Evolutionary conservation across 108 stramenopile species (phyloP), one percentile per base, ranked within the genome.

Genomic region (Pseudonitzschia multistriata): DNA sequence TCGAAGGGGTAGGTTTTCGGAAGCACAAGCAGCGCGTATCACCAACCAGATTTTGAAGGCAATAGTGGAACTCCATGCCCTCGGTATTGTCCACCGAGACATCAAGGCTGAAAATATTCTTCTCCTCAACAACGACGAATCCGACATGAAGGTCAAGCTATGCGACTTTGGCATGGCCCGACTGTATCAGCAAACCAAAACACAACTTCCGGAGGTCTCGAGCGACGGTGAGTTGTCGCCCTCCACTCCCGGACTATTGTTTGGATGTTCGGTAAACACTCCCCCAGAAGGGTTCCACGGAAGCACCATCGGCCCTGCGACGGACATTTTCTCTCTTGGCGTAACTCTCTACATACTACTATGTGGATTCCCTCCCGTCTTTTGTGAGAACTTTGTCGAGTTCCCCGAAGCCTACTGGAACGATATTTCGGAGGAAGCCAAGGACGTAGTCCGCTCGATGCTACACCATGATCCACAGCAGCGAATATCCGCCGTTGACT

Each of bases 311-410:
- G 91, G 85, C 53, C 85, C 94, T 1, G 83, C 88, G 1, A 75
- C 88, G n/a, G 99, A 99, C 75, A 83, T 99, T 30, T 99, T 93
- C 84, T 87, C 85, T 37, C 72, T 99, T 24, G 99, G 99, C 25
- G 93, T 99, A 42, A 98, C 98, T 4, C 60, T 90, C 40, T 99
- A 98, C 82, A 97, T 98, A 62, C 68, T 99, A 47, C 79, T 99
- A 5, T 98, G 95, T 70, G 98, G 99, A 31, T 91, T 91, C 63
- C 97, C 92, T 45, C 93, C 93, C 14, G 77, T 86, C 42, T 81
- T 84, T 59, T 64, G 76, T 67, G 78, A 76, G 50, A 34, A 74
- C 64, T 52, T 57, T n/a, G 78, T 87, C 5, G 40, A 61, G 37
- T 87, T 87, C 70, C 83, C 79, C 24, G 70, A 68, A n/a, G 53